Evolutionary conservation across 768 basidiomycete genomes (phyloP), one percentile per base, ranked within the genome.

Genomic region (Mycena pura): DNA sequence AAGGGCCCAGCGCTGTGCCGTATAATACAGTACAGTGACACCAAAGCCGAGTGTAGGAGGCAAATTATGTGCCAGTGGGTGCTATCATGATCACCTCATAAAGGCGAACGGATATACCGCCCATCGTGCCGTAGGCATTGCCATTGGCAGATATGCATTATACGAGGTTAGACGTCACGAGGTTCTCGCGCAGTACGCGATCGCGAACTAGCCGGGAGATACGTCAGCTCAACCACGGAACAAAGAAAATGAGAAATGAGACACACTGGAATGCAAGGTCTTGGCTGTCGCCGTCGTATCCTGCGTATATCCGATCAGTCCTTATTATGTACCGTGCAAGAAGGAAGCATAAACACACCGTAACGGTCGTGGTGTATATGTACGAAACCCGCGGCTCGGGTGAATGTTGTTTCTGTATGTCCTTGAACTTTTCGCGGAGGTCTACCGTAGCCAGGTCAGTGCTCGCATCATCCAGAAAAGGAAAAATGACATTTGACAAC

Each of bases 281-380:
- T 80, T 81, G 2, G 81, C 84, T 19, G 87, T 90, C 19, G 84
- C 84, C 61, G 78, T 79, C 9, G 87, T 89, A 67, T 90, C 86
- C 88, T 89, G 49, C 44, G 14, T 7, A 7, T 8, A 45, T n/a
- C 17, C 19, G 11, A 36, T 43, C 17, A 29, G 32, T 25, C 31
- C 50, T 1, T n/a, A n/a, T n/a, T n/a, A n/a, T n/a, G n/a, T 19
- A 51, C 19, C 34, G 44, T 46, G 13, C 38, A 39, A n/a, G n/a
- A 45, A 11, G 8, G 46, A 45, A 58, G 36, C 52, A 57, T 28
- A 45, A 6, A 78, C 82, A 62, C 72, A 89, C 89, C 55, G 88
- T 87, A 8, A 88, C 88, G 32, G 88, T 87, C 1, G 90, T 92
- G 3, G 86, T 76, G 67, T 88, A 89, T 31, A 87, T 85, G 70